Base-by-base conservation (phyloP, 345 rosid species). In the Euphorbia tirucalli region DNA sequence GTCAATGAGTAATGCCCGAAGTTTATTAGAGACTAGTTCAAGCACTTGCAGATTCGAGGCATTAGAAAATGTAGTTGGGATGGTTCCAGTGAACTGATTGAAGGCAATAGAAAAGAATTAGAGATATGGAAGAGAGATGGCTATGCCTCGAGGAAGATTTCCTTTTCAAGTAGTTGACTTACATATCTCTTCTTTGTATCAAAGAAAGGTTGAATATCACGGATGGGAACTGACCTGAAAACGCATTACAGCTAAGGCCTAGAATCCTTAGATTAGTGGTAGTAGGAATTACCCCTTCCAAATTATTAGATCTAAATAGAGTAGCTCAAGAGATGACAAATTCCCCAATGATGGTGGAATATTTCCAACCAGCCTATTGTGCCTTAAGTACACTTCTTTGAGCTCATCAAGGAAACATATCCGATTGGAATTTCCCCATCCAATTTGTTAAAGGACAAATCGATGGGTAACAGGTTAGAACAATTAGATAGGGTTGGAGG, bases 171-270 rank as follows among this genome's bases (percentile, higher is more conserved):
- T 43, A 3, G 60, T 76, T 76, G 10, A 0, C 2, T 66, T 4
- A 3, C 24, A 59, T 35, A 7, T 22, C 39, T 60, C 22, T 3
- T 16, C 1, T 0, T 1, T 1, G 5, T 1, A 69, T 67, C 7
- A 72, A 76, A 72, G 78, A 74, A 1, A 77, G 24, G 60, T 81
- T 73, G 25, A 22, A 62, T n/a, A n/a, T n/a, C 21, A 77, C 44
- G 41, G 76, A 32, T 18, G 78, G 21, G 37, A 78, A 76, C 3
- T 2, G 11, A 32, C 80, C 70, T 3, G 24, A 66, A 21, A 81
- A 35, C 1, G 43, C 43, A 62, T 80, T 80, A 7, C 0, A 9
- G 7, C 0, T 3, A 14, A 80, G 24, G 27, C 25, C 6, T 8
- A 79, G 44, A 30, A 11, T 8, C 14, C 2, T 0, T 37, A 62